These are phyloP conservation scores for Copromyces sp. DNA, from an alignment of 495 filamentous ascomycete species.

Conservation along the genomic window DNA sequence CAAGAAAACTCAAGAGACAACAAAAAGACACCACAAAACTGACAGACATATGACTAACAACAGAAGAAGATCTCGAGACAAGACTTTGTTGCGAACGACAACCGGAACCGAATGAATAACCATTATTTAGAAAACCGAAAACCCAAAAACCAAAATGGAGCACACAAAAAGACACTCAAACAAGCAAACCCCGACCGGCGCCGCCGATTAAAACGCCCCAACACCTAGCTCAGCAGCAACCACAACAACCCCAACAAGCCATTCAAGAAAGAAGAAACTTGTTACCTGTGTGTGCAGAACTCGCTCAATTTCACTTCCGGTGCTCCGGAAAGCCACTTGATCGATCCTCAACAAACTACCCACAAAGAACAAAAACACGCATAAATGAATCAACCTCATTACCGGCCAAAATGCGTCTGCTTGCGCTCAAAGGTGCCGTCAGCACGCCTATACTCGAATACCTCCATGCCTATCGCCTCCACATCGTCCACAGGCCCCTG, in stretches of 20 bases:
- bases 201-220: not conserved
- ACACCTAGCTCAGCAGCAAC: not conserved
- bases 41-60: not conserved
- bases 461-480: not conserved
- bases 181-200: not conserved
- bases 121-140: not conserved
- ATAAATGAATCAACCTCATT: not conserved
- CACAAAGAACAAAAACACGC: not conserved
- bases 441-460: conserved; percentile 13
- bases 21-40: not conserved
- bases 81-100: not conserved
- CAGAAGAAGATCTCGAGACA: not conserved
- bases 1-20: not conserved
- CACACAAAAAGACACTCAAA: not conserved
- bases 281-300: not conserved
- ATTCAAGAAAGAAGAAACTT: not conserved
- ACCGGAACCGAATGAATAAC: not conserved
- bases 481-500: conserved; percentile 9
- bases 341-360: not conserved
- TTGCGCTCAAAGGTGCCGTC: conserved; percentile 5
- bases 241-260: not conserved
- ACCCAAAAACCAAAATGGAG: not conserved
- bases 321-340: not conserved
- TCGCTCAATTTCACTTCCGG: not conserved
- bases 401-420: not conserved